These are phyloP conservation scores for Trametes versicolor DNA, from an alignment of 1,284 basidiomycete genomes.

Conservation along the genomic window DNA sequence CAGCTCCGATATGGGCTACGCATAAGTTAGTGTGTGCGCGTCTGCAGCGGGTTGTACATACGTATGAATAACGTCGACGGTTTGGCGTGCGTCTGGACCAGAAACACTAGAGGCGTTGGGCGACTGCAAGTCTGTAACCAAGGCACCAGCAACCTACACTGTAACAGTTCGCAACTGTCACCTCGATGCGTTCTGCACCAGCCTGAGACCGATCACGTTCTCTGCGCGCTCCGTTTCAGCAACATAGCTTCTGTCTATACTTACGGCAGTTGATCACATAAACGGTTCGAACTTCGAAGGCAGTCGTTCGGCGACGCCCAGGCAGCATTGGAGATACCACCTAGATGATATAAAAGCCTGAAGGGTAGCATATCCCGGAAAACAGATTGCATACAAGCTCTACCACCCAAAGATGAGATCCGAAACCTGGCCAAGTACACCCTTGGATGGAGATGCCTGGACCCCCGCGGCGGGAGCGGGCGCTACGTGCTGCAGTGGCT, in stretches of 20 bases:
- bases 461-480: constrained; percentile 26
- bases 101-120: no score
- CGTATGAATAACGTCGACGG: background rate
- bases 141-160: background rate
- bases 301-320: background rate
- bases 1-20: background rate
- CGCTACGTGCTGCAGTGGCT: constrained; percentile 15
- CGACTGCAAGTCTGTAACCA: background rate
- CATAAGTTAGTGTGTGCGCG: background rate
- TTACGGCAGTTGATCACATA: no score
- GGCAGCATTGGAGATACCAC: background rate
- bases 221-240: background rate
- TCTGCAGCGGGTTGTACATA: background rate
- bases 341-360: background rate
- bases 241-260: background rate
- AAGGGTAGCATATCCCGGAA: constrained; percentile 14
- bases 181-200: background rate
- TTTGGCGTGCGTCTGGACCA: no score
- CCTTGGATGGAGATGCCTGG: constrained; percentile 56
- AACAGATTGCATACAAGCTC: constrained; percentile 35
- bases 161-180: constrained; percentile 7
- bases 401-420: constrained; percentile 83
- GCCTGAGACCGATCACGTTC: background rate
- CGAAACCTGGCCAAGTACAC: constrained; percentile 75
- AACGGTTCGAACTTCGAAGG: no score